Percentiles rank a stretch among this genome's conserved stretches.
phyloP scores from a whole-genome alignment of 2,329 filamentous ascomycete genomes.

The Dactylonectria estremocensis region DNA sequence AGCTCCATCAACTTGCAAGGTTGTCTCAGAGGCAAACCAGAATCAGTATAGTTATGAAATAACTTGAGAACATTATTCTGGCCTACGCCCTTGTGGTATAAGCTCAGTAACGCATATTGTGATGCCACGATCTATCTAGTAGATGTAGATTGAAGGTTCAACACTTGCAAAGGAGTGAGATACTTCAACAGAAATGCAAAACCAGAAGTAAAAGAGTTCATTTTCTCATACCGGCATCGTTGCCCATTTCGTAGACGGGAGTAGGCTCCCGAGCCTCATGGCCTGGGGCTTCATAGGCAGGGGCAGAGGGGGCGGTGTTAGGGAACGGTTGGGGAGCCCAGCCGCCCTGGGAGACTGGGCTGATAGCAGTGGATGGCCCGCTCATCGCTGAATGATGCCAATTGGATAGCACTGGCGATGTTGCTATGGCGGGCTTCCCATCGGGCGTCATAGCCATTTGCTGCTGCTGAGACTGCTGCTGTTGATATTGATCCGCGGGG shows the following conservation, averaged over 20 bases:
- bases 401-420: constrained; percentile 25
- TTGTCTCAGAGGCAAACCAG: too few species aligned
- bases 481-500: neutral
- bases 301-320: neutral
- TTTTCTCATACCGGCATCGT: neutral
- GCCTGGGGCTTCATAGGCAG: neutral
- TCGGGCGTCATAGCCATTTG: neutral
- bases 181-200: neutral
- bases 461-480: neutral
- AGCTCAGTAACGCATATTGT: too few species aligned
- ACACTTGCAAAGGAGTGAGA: too few species aligned
- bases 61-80: too few species aligned
- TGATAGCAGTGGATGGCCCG: constrained; percentile 6
- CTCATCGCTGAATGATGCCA: constrained; percentile 29
- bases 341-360: constrained; percentile 27
- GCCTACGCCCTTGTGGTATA: too few species aligned
- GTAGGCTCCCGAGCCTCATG: neutral
- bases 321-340: constrained; percentile 21
- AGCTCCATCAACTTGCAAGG: too few species aligned
- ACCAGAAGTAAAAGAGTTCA: neutral
- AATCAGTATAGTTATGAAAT: too few species aligned
- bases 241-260: constrained; percentile 4
- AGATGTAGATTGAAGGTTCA: too few species aligned
- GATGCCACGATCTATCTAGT: too few species aligned
- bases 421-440: constrained; percentile 9